A percentile compares a stretch with the other conserved stretches of the same genome.
Conservation (phyloP, 805 yeast species). For the Candida yuanshanica region DNA sequence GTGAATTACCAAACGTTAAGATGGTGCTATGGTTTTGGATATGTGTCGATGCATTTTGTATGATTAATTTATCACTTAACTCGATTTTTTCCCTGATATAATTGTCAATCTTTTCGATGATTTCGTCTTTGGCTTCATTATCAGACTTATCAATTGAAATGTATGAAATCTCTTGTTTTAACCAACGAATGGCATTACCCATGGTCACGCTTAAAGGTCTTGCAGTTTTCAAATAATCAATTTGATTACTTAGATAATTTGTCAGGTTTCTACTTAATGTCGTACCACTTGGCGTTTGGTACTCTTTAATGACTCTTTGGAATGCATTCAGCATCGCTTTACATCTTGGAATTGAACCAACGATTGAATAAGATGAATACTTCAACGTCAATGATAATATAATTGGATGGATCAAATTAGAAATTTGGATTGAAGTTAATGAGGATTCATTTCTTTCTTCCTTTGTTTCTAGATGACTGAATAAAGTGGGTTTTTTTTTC, state of each 20-base stretch:
- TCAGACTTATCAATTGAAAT: constrained; percentile 64
- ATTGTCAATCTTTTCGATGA: constrained; percentile 66
- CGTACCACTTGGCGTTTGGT: constrained; percentile 78
- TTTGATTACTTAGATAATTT: constrained; percentile 82
- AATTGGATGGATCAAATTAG: constrained; percentile 75
- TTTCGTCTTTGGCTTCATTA: constrained; percentile 53
- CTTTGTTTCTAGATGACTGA: constrained; percentile 74
- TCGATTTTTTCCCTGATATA: constrained; percentile 83
- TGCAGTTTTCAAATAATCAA: constrained; percentile 84
- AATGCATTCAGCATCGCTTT: constrained; percentile 80
- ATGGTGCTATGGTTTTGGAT: constrained; percentile 73
- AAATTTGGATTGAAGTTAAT: constrained; percentile 17
- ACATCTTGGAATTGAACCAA: constrained; percentile 87
- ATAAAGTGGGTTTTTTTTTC: constrained; percentile 47
- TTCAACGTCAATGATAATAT: constrained; percentile 73
- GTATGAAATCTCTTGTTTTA: constrained; percentile 86
- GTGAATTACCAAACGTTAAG: constrained; percentile 83
- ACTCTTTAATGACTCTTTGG: constrained; percentile 71
- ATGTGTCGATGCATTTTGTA: constrained; percentile 72
- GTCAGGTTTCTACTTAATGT: constrained; percentile 86
- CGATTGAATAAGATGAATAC: constrained; percentile 76
- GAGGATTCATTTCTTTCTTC: constrained; percentile 55
- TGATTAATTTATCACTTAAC: constrained; percentile 75
- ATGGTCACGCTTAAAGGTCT: constrained; percentile 88
- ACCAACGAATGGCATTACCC: constrained; percentile 98